Percentiles rank a stretch among this genome's conserved stretches.
phyloP scores from a whole-genome alignment of 495 filamentous ascomycete genomes.

The Xylaria cubensis region DNA sequence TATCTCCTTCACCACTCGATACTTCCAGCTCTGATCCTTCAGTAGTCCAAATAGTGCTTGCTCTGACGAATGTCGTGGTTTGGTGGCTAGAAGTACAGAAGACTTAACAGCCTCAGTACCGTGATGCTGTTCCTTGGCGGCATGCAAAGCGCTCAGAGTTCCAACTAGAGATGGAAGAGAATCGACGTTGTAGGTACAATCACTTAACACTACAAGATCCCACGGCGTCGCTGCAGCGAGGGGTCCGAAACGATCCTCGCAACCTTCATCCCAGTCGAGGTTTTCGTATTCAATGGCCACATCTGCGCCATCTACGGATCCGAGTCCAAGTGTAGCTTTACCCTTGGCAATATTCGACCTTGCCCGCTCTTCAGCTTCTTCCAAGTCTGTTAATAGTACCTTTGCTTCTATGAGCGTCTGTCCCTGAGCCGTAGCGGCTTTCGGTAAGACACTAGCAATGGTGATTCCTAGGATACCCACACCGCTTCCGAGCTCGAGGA shows the following conservation, averaged over 20 bases:
- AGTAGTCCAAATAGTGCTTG: constrained; percentile 80
- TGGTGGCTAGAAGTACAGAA: constrained; percentile 76
- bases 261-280: constrained; percentile 75
- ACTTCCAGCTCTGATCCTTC: constrained; percentile 59
- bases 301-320: neutral
- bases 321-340: constrained; percentile 28
- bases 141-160: constrained; percentile 64
- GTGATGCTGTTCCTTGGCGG: constrained; percentile 46
- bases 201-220: constrained; percentile 81
- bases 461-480: constrained; percentile 85
- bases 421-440: constrained; percentile 24
- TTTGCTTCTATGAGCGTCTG: constrained; percentile 35
- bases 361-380: constrained; percentile 68
- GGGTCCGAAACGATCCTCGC: constrained; percentile 43
- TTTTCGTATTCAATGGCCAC: constrained; percentile 60
- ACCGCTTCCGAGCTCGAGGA: constrained; percentile 82
- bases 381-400: constrained; percentile 81
- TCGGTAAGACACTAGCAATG: constrained; percentile 64
- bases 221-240: constrained; percentile 51
- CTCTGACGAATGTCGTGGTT: constrained; percentile 86
- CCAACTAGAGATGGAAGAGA: constrained; percentile 76
- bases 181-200: constrained; percentile 95
- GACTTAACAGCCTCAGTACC: constrained; percentile 32
- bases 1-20: constrained; percentile 55
- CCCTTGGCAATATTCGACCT: constrained; percentile 49